phyloP scores from a whole-genome alignment of 108 stramenopile species.

The Parietichytrium sp. region DNA sequence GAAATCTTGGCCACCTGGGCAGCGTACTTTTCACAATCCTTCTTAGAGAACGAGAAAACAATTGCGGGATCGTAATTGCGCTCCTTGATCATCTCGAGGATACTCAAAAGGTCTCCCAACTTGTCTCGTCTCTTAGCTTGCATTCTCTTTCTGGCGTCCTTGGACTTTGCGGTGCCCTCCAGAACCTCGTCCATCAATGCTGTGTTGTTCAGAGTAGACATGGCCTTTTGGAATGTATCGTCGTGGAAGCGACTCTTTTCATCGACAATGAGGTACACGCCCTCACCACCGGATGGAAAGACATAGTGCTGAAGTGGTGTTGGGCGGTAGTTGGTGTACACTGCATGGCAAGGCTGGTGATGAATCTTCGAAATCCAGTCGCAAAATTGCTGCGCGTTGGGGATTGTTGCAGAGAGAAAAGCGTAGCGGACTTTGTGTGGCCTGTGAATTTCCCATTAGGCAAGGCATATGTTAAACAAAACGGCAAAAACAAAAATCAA shows the following conservation, averaged over 20 bases:
- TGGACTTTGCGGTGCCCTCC: background rate
- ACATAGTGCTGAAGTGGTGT: conserved; percentile 96
- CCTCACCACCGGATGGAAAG: conserved; percentile 87
- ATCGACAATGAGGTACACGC: conserved; percentile 94
- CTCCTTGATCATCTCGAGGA: conserved; percentile 90
- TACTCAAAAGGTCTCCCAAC: conserved; percentile 80
- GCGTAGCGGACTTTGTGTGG: conserved; percentile 89
- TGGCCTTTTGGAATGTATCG: conserved; percentile 90
- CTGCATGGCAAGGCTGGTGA: conserved; percentile 98
- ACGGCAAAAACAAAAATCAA: background rate
- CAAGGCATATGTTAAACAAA: background rate
- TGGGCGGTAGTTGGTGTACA: conserved; percentile 98
- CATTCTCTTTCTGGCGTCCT: conserved; percentile 65
- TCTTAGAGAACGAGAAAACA: conserved; percentile 96
- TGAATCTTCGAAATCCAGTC: conserved; percentile 78
- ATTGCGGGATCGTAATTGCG: conserved; percentile 92
- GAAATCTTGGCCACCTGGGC: conserved; percentile 80
- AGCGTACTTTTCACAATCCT: conserved; percentile 89
- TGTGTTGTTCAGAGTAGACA: conserved; percentile 73
- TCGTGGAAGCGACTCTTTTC: conserved; percentile 92
- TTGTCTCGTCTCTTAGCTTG: conserved; percentile 50
- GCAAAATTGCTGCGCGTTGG: conserved; percentile 88
- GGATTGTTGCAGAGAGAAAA: conserved; percentile 96
- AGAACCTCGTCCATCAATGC: conserved; percentile 14
- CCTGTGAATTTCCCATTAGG: no score